Conservation (phyloP, 306 rosid genomes). For the Clitoria ternatea region DNA sequence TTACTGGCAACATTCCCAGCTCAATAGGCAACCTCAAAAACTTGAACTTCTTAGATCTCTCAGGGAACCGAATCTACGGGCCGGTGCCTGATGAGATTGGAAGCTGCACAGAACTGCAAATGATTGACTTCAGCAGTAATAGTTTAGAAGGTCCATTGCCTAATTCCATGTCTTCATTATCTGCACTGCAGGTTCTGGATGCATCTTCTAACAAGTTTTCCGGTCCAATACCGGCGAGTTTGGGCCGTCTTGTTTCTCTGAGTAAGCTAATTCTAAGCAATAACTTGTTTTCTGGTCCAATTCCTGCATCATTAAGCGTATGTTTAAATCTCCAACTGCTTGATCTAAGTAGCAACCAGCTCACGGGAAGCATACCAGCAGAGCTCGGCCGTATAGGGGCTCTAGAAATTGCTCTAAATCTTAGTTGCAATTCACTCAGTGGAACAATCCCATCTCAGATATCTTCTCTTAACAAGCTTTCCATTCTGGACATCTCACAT, state of each 20-base stretch:
- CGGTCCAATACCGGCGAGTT: slow-evolving; percentile 59
- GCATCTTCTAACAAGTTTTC: slow-evolving; percentile 59
- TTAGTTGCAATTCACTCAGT: slow-evolving; percentile 66
- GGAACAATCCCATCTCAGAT: slow-evolving; percentile 73
- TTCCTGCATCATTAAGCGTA: slow-evolving; percentile 65
- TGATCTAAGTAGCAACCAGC: slow-evolving; percentile 81
- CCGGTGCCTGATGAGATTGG: slow-evolving; percentile 78
- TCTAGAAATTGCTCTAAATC: slow-evolving; percentile 81
- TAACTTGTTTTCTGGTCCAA: slow-evolving; percentile 67
- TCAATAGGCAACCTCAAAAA: slow-evolving; percentile 56
- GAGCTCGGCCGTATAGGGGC: slow-evolving; percentile 58
- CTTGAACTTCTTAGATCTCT: slow-evolving; percentile 79
- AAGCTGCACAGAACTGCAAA: slow-evolving; percentile 62
- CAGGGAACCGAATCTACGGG: slow-evolving; percentile 67
- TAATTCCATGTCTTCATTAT: slow-evolving; percentile 54
- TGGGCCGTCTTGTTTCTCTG: slow-evolving; percentile 62
- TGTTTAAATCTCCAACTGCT: slow-evolving; percentile 80
- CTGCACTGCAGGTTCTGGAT: slow-evolving; percentile 78
- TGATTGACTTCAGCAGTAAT: slow-evolving; percentile 78
- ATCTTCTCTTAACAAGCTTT: slow-evolving; percentile 75
- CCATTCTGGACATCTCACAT: slow-evolving; percentile 73
- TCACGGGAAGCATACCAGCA: slow-evolving; percentile 61
- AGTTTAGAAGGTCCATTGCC: slow-evolving; percentile 66
- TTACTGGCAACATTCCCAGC: slow-evolving; percentile 66
- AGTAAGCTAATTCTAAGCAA: slow-evolving; percentile 67